Percentiles rank a stretch among this genome's conserved stretches.
phyloP scores from a whole-genome alignment of 768 basidiomycete genomes.

The Leccinum broughii region DNA sequence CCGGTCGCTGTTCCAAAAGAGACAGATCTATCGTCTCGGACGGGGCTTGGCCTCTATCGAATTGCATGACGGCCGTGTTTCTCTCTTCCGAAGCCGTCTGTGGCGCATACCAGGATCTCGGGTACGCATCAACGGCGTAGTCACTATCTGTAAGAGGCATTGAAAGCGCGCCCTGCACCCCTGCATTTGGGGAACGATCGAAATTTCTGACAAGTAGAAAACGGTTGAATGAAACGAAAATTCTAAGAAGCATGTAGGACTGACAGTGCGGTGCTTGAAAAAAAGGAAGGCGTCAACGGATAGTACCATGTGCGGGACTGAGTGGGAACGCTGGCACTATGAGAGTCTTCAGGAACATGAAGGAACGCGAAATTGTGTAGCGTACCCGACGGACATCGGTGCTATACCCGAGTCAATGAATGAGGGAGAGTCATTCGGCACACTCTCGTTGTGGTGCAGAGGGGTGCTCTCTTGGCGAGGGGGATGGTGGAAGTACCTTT shows the following conservation, averaged over 20 bases:
- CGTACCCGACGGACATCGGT: constrained; percentile 10
- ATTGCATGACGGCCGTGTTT: background rate
- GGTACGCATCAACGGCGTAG: background rate
- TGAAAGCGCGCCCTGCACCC: too few relatives aligned
- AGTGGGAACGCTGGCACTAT: constrained; percentile 1
- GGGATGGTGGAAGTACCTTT: constrained; percentile 1
- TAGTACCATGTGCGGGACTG: background rate
- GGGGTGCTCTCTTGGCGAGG: background rate
- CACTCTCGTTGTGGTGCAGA: background rate
- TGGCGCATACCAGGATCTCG: background rate
- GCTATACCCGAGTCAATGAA: background rate
- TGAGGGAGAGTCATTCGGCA: background rate
- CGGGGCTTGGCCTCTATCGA: constrained; percentile 11
- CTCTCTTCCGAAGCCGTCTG: background rate
- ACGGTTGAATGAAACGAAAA: background rate
- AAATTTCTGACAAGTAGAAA: constrained; percentile 8
- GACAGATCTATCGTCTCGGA: constrained; percentile 3
- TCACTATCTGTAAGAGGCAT: background rate
- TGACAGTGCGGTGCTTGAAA: constrained; percentile 10
- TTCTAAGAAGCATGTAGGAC: background rate
- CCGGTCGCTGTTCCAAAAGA: background rate
- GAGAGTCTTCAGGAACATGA: constrained; percentile 2
- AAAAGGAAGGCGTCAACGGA: background rate
- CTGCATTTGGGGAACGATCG: background rate
- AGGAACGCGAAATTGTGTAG: background rate